These are phyloP conservation scores for Fusarium lyarnte DNA, from an alignment of 2,329 filamentous ascomycete species.

Conservation along the genomic window DNA sequence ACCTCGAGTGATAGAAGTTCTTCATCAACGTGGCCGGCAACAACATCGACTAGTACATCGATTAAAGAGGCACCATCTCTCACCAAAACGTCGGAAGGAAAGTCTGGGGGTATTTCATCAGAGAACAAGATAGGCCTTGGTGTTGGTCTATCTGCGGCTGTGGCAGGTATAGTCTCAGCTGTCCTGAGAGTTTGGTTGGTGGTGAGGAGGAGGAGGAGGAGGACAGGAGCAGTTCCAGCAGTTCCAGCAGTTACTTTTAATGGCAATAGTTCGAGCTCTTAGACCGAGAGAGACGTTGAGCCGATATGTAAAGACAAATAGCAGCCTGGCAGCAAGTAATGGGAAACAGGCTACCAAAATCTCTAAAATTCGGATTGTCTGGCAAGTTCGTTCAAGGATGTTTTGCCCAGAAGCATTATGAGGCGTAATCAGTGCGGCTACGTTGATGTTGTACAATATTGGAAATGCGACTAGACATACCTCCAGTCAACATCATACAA, in stretches of 20 bases:
- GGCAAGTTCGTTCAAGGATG: background rate
- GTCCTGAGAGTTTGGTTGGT: background rate
- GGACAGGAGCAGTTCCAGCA: background rate
- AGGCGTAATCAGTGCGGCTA: background rate
- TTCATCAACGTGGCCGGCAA: fast-evolving
- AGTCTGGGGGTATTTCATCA: background rate
- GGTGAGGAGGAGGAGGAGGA: background rate
- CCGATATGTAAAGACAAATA: too few species aligned
- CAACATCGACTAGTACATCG: background rate
- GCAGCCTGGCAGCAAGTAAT: background rate
- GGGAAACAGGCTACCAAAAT: too few species aligned
- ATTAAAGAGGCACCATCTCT: background rate
- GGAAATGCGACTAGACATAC: too few species aligned
- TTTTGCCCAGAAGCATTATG: background rate
- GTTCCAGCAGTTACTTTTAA: background rate
- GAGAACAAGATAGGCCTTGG: background rate
- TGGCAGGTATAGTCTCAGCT: background rate
- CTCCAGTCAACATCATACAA: too few species aligned
- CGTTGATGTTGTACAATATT: background rate
- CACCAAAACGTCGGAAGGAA: background rate
- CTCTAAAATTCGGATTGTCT: too few species aligned
- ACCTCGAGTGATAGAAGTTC: background rate
- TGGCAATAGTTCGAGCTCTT: too few species aligned
- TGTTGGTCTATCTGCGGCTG: background rate
- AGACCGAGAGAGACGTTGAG: too few species aligned